These are phyloP conservation scores for Heliocybe sulcata DNA, from an alignment of 1,284 basidiomycete genomes.

Conservation along the genomic window DNA sequence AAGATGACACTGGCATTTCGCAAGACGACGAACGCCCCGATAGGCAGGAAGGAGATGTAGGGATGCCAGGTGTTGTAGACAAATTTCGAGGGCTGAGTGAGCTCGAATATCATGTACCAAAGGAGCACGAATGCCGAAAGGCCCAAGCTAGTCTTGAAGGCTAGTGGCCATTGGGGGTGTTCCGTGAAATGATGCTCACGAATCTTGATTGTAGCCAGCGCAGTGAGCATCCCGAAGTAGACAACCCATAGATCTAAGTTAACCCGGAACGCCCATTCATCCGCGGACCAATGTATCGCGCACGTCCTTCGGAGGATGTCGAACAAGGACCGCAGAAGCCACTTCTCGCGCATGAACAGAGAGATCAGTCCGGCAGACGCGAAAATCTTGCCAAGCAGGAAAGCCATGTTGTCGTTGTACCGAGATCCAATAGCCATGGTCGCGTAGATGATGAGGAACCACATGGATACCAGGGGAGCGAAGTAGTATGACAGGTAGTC, in stretches of 20 bases:
- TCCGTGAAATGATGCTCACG: constrained; percentile 70
- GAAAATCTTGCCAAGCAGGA: constrained; percentile 67
- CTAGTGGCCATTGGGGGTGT: constrained; percentile 55
- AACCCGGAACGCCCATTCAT: constrained; percentile 83
- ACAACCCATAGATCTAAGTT: constrained; percentile 85
- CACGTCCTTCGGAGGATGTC: constrained; percentile 54
- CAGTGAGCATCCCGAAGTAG: constrained; percentile 78
- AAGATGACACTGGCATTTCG: constrained; percentile 70
- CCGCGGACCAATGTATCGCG: constrained; percentile 76
- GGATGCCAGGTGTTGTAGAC: constrained; percentile 83
- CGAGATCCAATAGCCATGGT: constrained; percentile 69
- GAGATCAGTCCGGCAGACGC: constrained; percentile 57
- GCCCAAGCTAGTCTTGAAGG: constrained; percentile 38
- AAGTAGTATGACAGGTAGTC: constrained; percentile 89
- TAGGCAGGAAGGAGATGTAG: constrained; percentile 75
- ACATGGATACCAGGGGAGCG: constrained; percentile 73
- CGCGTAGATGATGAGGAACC: constrained; percentile 81
- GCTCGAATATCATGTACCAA: constrained; percentile 83
- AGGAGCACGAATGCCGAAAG: constrained; percentile 46
- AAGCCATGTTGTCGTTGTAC: constrained; percentile 63
- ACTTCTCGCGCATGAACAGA: constrained; percentile 57
- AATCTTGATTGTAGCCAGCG: constrained; percentile 69
- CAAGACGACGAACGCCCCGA: constrained; percentile 67
- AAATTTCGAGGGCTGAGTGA: constrained; percentile 71
- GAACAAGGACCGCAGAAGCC: constrained; percentile 63